These are phyloP conservation scores for Colletotrichum horii DNA, from an alignment of 2,329 filamentous ascomycete genomes.

Conservation along the genomic window DNA sequence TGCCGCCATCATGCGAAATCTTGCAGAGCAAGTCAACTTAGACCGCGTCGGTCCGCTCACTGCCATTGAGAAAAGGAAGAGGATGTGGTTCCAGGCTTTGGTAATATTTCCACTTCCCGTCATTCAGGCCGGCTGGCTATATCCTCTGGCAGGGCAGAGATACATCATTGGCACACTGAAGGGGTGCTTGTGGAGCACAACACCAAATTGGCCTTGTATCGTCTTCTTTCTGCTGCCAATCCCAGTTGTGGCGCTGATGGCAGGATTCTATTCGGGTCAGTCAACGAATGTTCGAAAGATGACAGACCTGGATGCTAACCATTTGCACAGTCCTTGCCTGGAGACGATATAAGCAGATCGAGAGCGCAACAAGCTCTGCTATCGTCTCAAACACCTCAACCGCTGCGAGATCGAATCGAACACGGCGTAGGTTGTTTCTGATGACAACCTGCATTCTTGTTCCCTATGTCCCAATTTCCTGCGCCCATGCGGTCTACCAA, in stretches of 20 bases:
- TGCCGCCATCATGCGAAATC: constrained; percentile 59
- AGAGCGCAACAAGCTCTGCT: constrained; percentile 43
- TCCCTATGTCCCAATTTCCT: constrained; percentile 54
- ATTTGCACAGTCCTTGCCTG: constrained; percentile 48
- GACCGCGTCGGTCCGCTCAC: constrained; percentile 45
- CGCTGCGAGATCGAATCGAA: constrained; percentile 48
- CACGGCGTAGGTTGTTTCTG: constrained; percentile 58
- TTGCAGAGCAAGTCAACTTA: constrained; percentile 55
- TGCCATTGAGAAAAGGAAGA: constrained; percentile 43
- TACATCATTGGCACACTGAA: constrained; percentile 55
- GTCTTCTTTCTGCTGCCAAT: constrained; percentile 54
- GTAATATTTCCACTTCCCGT: constrained; percentile 61
- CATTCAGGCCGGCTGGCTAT: constrained; percentile 53
- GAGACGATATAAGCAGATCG: constrained; percentile 51
- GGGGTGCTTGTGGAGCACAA: constrained; percentile 52
- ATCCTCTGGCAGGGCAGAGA: constrained; percentile 50
- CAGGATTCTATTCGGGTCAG: constrained; percentile 56
- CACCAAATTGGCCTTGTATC: constrained; percentile 52
- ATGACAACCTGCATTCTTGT: constrained; percentile 58
- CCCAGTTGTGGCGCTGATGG: constrained; percentile 45
- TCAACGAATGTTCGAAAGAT: constrained; percentile 1
- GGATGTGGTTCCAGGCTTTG: constrained; percentile 52
- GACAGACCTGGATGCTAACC: background rate
- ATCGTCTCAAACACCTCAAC: constrained; percentile 45
- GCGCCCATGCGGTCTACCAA: constrained; percentile 47